These are phyloP conservation scores for Leccinum disarticulatum DNA, from an alignment of 768 basidiomycete genomes.

Conservation along the genomic window DNA sequence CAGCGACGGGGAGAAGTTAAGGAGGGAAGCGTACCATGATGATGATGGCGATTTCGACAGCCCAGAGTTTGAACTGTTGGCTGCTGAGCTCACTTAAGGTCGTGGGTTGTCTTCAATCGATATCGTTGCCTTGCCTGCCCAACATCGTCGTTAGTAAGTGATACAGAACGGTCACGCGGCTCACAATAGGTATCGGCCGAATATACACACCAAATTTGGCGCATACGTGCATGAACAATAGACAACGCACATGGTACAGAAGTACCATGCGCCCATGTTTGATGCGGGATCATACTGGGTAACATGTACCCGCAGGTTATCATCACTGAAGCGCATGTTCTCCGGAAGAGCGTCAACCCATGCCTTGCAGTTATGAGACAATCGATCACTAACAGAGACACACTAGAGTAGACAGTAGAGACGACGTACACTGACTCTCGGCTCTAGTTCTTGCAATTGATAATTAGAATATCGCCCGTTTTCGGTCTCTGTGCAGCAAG, in stretches of 20 bases:
- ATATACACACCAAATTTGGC: constrained; percentile 57
- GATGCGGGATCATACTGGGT: constrained; percentile 79
- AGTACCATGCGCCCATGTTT: constrained; percentile 81
- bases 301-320: constrained; percentile 65
- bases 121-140: constrained; percentile 34
- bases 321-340: constrained; percentile 67
- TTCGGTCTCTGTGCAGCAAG: constrained; percentile 8
- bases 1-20: not conserved
- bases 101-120: constrained; percentile 24
- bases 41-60: constrained; percentile 39
- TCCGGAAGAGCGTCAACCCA: constrained; percentile 70
- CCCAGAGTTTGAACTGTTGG: constrained; percentile 28
- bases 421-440: constrained; percentile 39
- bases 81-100: constrained; percentile 37
- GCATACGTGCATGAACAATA: constrained; percentile 69
- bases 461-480: constrained; percentile 30
- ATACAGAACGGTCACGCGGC: not conserved
- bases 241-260: constrained; percentile 69
- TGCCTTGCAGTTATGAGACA: constrained; percentile 37
- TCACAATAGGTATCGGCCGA: not conserved
- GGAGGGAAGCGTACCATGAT: constrained; percentile 26
- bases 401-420: not conserved
- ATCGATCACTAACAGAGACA: constrained; percentile 5
- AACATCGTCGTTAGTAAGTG: constrained; percentile 1
- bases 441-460: constrained; percentile 42